Base-by-base conservation (phyloP, 108 stramenopile species). In the Heterococcus sp. region DNA sequence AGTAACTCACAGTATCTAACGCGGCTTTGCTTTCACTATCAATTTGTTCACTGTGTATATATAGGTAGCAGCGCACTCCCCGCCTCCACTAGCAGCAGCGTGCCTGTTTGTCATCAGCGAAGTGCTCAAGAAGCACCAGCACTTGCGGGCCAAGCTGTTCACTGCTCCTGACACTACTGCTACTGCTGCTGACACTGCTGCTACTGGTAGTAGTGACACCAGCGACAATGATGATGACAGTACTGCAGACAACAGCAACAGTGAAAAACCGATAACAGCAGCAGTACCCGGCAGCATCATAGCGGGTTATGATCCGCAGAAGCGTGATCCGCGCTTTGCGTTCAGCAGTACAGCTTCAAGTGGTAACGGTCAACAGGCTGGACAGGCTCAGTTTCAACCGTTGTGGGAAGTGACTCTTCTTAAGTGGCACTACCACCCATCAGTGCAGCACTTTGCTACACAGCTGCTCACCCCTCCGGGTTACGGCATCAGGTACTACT, bases 351-450 rank as follows among this genome's bases (percentile, higher is more conserved):
- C 34, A 36, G 32, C 14, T 36, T 0, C 1, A 31, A 33, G 27
- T 35, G 4, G 40, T 32, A 8, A 40, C 46, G 46, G 46, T 8
- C 32, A 14, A 63, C 2, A 14, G 30, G 46, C 3, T 31, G 3
- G 27, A 35, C n/a, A 35, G 40, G 72, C 38, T 26, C 35, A 37
- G 31, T 35, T 11, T 26, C 35, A 84, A 32, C 82, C 66, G 4
- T 75, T 91, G 8, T 97, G 95, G 94, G 98, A 98, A 81, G 64
- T 95, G 34, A 80, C 90, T 2, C 66, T 94, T 65, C 73, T 95
- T 26, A 70, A 85, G 2, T 86, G 90, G 73, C 98, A 98, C 81
- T 95, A 89, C 80, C 98, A 99, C 86, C 98, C 98, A 2, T 94
- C 95, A 0, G 97, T 96, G 14, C 66, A 85, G 3, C 94, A 90